Percentiles rank a stretch among this genome's conserved stretches.
Evolutionary conservation across 768 basidiomycete genomes (phyloP).

Genomic region (Daedaleopsis nitida): DNA sequence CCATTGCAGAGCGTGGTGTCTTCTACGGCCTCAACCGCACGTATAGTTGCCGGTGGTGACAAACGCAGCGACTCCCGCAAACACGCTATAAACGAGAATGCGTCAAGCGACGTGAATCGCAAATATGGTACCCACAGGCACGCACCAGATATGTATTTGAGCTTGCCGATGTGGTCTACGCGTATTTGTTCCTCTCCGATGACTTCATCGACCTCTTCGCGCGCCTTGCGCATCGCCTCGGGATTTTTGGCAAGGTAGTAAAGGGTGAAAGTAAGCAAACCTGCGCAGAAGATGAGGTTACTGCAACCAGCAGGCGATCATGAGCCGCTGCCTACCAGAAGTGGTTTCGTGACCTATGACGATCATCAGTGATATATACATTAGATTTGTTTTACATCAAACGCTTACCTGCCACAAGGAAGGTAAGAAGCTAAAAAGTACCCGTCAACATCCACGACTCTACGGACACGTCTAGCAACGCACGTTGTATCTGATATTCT

Average conservation of each 20-base stretch:
- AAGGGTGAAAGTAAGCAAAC: constrained; percentile 42
- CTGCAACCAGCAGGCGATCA: background rate
- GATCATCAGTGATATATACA: background rate
- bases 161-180: constrained; percentile 42
- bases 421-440: constrained; percentile 43
- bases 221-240: constrained; percentile 45
- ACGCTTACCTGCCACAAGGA: constrained; percentile 47
- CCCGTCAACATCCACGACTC: background rate
- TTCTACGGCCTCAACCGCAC: constrained; percentile 35
- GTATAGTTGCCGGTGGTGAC: constrained; percentile 39
- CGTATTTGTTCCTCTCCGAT: constrained; percentile 42
- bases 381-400: background rate
- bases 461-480: constrained; percentile 24
- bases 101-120: background rate
- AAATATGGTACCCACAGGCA: background rate
- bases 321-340: constrained; percentile 26
- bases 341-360: constrained; percentile 39
- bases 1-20: constrained; percentile 42
- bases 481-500: constrained; percentile 46
- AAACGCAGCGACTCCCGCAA: constrained; percentile 42
- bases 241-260: constrained; percentile 50
- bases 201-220: constrained; percentile 49
- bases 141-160: constrained; percentile 45
- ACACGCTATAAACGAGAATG: constrained; percentile 31
- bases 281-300: constrained; percentile 4